Evolutionary conservation across 2,329 filamentous ascomycete genomes (phyloP), one percentile per base, ranked within the genome.

Genomic region (Cytospora chrysosperma): DNA sequence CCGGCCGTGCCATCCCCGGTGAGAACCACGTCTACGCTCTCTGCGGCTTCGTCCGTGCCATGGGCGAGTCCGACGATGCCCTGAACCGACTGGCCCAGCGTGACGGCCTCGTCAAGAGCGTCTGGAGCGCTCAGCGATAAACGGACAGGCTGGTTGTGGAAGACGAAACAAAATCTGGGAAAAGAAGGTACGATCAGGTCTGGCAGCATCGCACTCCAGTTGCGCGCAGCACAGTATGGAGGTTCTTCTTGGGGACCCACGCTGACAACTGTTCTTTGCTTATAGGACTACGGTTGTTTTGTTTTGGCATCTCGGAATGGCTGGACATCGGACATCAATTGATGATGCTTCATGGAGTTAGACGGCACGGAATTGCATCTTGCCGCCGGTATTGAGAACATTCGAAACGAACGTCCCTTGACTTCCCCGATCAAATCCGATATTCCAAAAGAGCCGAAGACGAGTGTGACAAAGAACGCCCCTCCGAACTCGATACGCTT

Each of bases 1-100:
- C 93, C 85, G 95, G 95, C 79, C 92, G 93, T 75, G 93, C 93
- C 72, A 76, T 88, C 83, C 92, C 92, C 73, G 93, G 94, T 82
- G 95, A 97, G 85, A 96, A 93, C 89, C 91, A 97, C 82, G 89
- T 92, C 78, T 99, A 97, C 80, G 94, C 95, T 74, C 90, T 99
- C 71, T 96, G 91, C 84, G 95, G 95, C 70, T 99, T 98, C 85
- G 92, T 99, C 76, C 90, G 95, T 74, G 92, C 93, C 74, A 95
- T 97, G 88, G 95, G 95, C 78, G 96, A 99, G 91, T 89, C 88
- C 80, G 95, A 99, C 79, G 95, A 99, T 83, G 87, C 91, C 75
- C 81, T 99, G 77, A 99, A 99, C 90, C 86, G 95, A 77, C 86
- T 99, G 76, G 86, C 93, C 72, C 95, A 99, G 88, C 88, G 91